These are phyloP conservation scores for Bombardia bombarda DNA, from an alignment of 495 filamentous ascomycete genomes.

Conservation along the genomic window DNA sequence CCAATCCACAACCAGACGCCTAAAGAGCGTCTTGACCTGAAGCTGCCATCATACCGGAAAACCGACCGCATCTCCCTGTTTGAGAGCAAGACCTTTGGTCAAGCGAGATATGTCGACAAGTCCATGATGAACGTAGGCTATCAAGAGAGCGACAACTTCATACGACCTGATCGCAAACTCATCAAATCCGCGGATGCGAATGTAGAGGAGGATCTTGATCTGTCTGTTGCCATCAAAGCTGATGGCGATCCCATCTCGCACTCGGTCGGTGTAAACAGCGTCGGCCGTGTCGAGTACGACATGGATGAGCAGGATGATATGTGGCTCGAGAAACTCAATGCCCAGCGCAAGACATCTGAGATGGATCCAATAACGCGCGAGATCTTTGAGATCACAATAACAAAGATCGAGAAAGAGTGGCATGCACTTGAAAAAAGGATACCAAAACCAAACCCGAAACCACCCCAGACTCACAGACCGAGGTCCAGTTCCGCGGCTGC, in stretches of 20 bases:
- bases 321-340: conserved; percentile 84
- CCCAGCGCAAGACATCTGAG: conserved; percentile 58
- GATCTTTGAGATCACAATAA: conserved; percentile 95
- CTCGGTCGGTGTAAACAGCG: conserved; percentile 27
- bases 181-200: conserved; percentile 69
- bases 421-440: conserved; percentile 92
- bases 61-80: conserved; percentile 47
- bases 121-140: conserved; percentile 92
- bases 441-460: conserved; percentile 91
- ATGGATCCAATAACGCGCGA: conserved; percentile 81
- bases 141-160: conserved; percentile 84
- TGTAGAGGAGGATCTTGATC: conserved; percentile 76
- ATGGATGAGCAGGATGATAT: conserved; percentile 99
- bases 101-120: conserved; percentile 65
- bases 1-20: conserved; percentile 47
- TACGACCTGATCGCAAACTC: conserved; percentile 65
- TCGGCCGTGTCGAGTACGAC: conserved; percentile 91
- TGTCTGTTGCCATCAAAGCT: conserved; percentile 44
- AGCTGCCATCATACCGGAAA: conserved; percentile 49
- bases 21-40: conserved; percentile 53
- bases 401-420: conserved; percentile 98
- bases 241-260: conserved; percentile 50
- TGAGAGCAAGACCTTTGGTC: conserved; percentile 47
- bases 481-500: conserved; percentile 87
- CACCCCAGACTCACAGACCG: conserved; percentile 82